phyloP scores from a whole-genome alignment of 768 basidiomycete genomes.

The Russula sp. region DNA sequence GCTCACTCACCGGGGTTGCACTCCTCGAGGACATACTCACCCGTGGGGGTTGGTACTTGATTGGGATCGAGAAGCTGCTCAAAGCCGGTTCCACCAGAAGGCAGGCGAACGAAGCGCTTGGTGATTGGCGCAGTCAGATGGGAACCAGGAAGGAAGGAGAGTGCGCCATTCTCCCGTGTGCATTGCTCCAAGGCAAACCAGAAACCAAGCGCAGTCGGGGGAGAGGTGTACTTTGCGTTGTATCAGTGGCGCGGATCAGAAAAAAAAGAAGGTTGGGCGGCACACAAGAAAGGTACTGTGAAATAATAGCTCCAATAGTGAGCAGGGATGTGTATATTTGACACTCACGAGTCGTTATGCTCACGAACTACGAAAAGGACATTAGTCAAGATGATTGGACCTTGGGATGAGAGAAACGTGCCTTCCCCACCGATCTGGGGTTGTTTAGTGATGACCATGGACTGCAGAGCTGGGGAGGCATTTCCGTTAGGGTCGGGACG shows the following conservation, averaged over 20 bases:
- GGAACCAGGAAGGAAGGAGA: conserved; percentile 87
- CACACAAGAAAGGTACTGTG: conserved; percentile 67
- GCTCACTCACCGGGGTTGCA: conserved; percentile 58
- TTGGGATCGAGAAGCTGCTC: conserved; percentile 46
- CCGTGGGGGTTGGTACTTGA: conserved; percentile 27
- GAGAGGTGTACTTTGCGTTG: conserved; percentile 77
- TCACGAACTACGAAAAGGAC: conserved; percentile 52
- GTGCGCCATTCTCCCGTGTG: conserved; percentile 72
- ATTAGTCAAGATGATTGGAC: neutral
- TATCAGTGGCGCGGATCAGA: conserved; percentile 1
- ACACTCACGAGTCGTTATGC: conserved; percentile 86
- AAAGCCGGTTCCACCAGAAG: conserved; percentile 77
- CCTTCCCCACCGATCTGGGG: conserved; percentile 89
- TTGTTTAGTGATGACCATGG: conserved; percentile 96
- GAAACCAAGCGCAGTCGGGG: conserved; percentile 87
- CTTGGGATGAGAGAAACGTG: conserved; percentile 26
- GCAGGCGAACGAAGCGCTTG: conserved; percentile 79
- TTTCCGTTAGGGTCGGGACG: conserved; percentile 10
- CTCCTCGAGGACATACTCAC: conserved; percentile 56
- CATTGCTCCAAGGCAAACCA: conserved; percentile 95
- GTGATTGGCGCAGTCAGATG: conserved; percentile 68
- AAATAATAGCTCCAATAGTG: neutral
- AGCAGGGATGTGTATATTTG: neutral
- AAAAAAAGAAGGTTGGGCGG: neutral
- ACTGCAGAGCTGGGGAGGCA: conserved; percentile 61